These are phyloP conservation scores for Phlyctochytrium arcticum DNA, from an alignment of 192 early-diverging fungal genomes.

Conservation along the genomic window DNA sequence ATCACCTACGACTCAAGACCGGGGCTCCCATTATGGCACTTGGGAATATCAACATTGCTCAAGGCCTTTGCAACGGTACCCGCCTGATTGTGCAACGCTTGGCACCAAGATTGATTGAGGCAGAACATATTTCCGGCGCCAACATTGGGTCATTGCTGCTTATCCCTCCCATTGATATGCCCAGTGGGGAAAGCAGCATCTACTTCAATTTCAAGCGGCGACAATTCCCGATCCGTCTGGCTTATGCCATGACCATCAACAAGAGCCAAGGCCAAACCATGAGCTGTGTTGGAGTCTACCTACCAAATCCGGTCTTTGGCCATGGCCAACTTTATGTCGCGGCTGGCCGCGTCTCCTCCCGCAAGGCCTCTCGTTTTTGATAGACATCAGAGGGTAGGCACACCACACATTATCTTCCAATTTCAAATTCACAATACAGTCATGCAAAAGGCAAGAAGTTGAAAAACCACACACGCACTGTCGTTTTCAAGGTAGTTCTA, in stretches of 20 bases:
- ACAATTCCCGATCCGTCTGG: neutral
- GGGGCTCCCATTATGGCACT: neutral
- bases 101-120: too few species aligned
- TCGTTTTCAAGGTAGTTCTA: neutral
- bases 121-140: neutral
- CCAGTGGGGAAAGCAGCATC: neutral
- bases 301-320: neutral
- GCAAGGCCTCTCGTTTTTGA: too few species aligned
- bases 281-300: neutral
- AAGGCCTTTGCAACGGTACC: conserved; percentile 2
- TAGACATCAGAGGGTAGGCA: neutral
- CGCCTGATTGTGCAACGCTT: too few species aligned
- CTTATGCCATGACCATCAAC: too few species aligned
- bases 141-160: neutral
- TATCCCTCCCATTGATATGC: neutral
- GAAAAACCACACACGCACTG: neutral
- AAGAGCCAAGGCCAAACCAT: too few species aligned
- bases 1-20: neutral
- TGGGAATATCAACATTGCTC: neutral
- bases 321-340: neutral
- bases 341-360: too few species aligned
- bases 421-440: neutral
- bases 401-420: neutral
- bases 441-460: too few species aligned
- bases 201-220: neutral